These are phyloP conservation scores for Arthrobotrys sphaeroides DNA, from an alignment of 2,329 filamentous ascomycete species.

Conservation along the genomic window DNA sequence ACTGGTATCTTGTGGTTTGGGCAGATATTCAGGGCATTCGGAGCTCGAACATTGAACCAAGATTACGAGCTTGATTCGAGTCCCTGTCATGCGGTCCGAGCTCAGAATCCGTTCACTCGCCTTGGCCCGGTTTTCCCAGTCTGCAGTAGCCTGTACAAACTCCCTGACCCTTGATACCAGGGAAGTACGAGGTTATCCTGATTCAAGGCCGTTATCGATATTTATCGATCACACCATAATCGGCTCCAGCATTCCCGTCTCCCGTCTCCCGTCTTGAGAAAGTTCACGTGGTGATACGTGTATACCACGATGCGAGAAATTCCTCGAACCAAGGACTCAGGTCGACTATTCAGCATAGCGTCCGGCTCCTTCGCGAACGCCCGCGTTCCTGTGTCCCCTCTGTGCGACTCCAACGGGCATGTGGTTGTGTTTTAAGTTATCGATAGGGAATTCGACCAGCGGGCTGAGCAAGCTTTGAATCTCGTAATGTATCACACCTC, in stretches of 20 bases:
- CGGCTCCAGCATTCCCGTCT: no score
- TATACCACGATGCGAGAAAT: neutral
- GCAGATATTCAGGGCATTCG: no score
- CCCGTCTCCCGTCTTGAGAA: neutral
- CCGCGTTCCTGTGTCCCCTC: neutral
- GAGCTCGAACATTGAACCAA: no score
- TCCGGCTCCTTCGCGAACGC: constrained; percentile 6
- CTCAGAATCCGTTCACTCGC: constrained; percentile 12
- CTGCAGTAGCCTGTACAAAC: neutral
- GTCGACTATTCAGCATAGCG: neutral
- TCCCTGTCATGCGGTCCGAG: constrained; percentile 18
- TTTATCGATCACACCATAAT: no score
- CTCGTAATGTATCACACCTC: neutral
- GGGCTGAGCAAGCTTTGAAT: no score
- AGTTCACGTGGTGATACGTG: constrained; percentile 1
- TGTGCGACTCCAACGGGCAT: neutral
- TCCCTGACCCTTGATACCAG: no score
- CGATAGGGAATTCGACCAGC: neutral
- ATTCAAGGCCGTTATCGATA: neutral
- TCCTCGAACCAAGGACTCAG: neutral
- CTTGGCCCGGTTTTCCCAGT: neutral
- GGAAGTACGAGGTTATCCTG: neutral
- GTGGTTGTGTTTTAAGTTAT: neutral
- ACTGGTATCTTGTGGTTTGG: no score
- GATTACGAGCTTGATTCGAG: neutral